phyloP scores from a whole-genome alignment of 257 asterid species.

The Buddleja alternifolia region DNA sequence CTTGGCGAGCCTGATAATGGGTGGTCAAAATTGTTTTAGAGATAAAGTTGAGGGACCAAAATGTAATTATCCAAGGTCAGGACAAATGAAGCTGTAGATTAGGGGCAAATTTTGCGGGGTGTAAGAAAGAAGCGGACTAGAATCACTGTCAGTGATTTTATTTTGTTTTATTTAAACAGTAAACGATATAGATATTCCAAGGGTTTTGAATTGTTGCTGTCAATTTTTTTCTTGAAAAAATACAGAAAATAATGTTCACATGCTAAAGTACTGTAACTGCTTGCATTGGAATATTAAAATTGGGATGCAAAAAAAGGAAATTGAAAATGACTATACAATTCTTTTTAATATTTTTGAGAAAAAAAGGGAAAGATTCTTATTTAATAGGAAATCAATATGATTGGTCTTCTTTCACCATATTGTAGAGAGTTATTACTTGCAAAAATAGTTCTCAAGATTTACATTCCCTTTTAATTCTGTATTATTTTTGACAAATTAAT shows the following conservation, averaged over 20 bases:
- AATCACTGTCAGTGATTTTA: constrained; percentile 36
- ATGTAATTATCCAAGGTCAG: neutral
- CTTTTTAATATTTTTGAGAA: neutral
- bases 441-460: constrained; percentile 8
- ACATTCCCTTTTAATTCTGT: constrained; percentile 10
- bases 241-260: constrained; percentile 41
- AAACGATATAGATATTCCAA: constrained; percentile 19
- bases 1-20: too few species aligned
- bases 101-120: constrained; percentile 49
- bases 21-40: too few species aligned
- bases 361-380: constrained; percentile 34
- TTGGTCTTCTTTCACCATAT: constrained; percentile 22
- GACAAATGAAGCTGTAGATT: constrained; percentile 43
- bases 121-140: constrained; percentile 36
- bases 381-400: neutral
- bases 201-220: constrained; percentile 40
- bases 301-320: constrained; percentile 14
- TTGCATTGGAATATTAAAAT: constrained; percentile 32
- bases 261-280: constrained; percentile 42
- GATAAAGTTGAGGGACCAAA: too few species aligned
- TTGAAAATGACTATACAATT: constrained; percentile 7
- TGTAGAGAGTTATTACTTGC: constrained; percentile 12
- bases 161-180: constrained; percentile 35
- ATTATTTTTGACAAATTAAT: neutral
- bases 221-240: constrained; percentile 34